These are phyloP conservation scores for Yamadazyma scolyti DNA, from an alignment of 805 yeast genomes.

Conservation along the genomic window DNA sequence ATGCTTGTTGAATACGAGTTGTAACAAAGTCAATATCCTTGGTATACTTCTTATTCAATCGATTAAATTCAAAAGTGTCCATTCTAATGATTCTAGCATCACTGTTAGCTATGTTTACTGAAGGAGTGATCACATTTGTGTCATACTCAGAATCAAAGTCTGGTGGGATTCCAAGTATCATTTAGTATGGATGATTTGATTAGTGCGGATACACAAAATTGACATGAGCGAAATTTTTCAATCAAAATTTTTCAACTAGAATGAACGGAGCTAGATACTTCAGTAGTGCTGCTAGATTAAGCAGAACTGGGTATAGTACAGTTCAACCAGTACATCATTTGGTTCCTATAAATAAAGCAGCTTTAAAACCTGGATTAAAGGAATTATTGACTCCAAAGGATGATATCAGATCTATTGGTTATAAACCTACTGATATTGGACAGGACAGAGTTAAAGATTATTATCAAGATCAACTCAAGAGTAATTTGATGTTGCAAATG, in stretches of 20 bases:
- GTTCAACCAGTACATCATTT: slow-evolving; percentile 92
- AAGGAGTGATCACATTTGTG: not conserved
- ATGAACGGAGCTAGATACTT: slow-evolving; percentile 18
- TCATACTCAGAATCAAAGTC: slow-evolving; percentile 16
- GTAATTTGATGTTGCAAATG: slow-evolving; percentile 75
- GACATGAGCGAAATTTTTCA: slow-evolving; percentile 8
- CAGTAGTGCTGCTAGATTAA: slow-evolving; percentile 47
- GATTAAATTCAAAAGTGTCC: not conserved
- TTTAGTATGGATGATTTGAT: too few species aligned
- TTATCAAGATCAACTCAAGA: slow-evolving; percentile 65
- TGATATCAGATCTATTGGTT: slow-evolving; percentile 78
- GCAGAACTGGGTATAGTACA: slow-evolving; percentile 50
- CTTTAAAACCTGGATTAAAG: slow-evolving; percentile 71
- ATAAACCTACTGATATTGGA: slow-evolving; percentile 66
- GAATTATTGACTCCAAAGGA: slow-evolving; percentile 62
- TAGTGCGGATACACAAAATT: slow-evolving; percentile 3
- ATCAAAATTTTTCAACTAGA: not conserved
- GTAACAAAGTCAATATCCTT: slow-evolving; percentile 6
- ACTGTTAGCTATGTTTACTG: too few species aligned
- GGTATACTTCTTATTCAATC: slow-evolving; percentile 1
- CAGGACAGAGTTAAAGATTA: slow-evolving; percentile 80
- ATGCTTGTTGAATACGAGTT: slow-evolving; percentile 1
- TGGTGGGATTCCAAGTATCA: slow-evolving; percentile 28
- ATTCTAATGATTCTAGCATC: not conserved
- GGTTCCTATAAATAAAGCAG: slow-evolving; percentile 69